phyloP scores from a whole-genome alignment of 2,329 filamentous ascomycete species.

The Sclerotiophoma versabilis region DNA sequence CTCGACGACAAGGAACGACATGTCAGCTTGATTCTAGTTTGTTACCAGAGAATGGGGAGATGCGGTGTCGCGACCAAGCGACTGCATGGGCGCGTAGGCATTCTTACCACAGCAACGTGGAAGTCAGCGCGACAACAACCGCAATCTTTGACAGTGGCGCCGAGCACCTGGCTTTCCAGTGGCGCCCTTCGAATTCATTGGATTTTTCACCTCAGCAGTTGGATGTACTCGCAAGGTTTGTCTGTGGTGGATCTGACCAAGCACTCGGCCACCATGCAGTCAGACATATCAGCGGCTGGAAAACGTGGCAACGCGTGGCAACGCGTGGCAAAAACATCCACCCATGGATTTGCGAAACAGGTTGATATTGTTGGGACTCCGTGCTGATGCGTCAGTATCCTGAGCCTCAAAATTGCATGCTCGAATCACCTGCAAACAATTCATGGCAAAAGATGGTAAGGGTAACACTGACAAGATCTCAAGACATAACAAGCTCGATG shows the following conservation, averaged over 20 bases:
- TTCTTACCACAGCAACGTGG: background rate
- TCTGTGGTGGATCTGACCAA: background rate
- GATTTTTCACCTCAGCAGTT: background rate
- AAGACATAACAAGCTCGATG: too few species aligned
- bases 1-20: background rate
- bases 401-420: background rate
- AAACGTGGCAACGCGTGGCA: conserved; percentile 8
- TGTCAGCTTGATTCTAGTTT: background rate
- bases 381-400: background rate
- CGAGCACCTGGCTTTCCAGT: background rate
- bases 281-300: conserved; percentile 1
- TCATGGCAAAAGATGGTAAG: too few species aligned
- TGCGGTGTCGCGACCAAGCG: background rate
- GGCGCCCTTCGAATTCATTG: background rate
- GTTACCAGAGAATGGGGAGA: background rate
- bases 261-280: background rate
- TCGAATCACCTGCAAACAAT: too few species aligned
- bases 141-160: background rate
- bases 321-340: too few species aligned
- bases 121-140: background rate
- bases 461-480: too few species aligned
- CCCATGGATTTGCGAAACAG: conserved; percentile 1
- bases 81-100: background rate
- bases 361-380: too few species aligned
- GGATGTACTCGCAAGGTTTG: background rate